Evolutionary conservation across 306 rosid genomes (phyloP), one percentile per base, ranked within the genome.

Genomic region (Quercus rubra): DNA sequence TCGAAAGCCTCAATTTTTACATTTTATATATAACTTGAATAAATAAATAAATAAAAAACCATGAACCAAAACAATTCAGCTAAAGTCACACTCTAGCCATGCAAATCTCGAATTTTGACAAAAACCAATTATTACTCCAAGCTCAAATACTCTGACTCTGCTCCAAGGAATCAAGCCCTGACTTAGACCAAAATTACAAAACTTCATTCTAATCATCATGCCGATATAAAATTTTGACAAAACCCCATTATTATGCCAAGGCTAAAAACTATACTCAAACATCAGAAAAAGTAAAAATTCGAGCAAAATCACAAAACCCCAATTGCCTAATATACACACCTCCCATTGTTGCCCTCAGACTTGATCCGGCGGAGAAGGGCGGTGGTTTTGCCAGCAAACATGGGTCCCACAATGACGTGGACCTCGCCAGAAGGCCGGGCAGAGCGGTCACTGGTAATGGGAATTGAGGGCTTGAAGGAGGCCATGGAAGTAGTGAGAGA

Each of bases 361-460:
- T 91, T 85, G 79, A 95, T 84, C 17, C 97, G 97, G 49, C 92
- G 98, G 20, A 95, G 96, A 27, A 95, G 97, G 18, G 97, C 85
- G 0, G 99, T 93, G 33, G 96, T 91, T 70, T 95, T 95, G 1
- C 98, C 99, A 0, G 99, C 99, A 70, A 95, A 95, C 99, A 93
- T 95, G 43, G 97, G 99, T 0, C 99, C 99, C 69, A 95, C 83
- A 62, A 92, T 93, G 17, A 95, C 92, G 71, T 95, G 99, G 17
- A 95, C 86, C 84, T 94, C 96, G 1, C 98, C 97, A 3, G 88
- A 71, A 68, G 84, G 2, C 21, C 73, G 82, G 14, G 18, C 11
- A 14, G 81, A 20, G 21, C 19, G 62, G 19, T 77, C 86, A 4
- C 27, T 71, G 8, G 55, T 71, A 68, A 74, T 11, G 49, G 90